Base-by-base conservation (phyloP, 495 filamentous ascomycete genomes). In the Neurospora sp. region DNA sequence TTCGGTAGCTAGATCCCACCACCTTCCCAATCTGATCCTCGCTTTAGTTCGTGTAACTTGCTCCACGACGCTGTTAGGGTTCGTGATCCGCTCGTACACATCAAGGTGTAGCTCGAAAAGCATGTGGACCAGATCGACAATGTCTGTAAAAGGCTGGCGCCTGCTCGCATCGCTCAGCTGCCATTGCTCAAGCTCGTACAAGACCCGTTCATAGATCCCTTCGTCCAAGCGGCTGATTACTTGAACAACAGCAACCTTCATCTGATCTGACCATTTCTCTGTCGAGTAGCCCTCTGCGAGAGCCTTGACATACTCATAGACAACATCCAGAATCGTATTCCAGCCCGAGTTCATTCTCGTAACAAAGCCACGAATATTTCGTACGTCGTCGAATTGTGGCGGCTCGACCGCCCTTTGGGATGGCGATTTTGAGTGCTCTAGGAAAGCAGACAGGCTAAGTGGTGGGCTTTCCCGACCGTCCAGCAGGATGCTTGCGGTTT, bases 81-180 rank as follows among this genome's bases (percentile, higher is more conserved):
- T 90, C 20, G 91, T 95, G 71, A 93, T 90, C 18, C 89, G 84
- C 42, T 91, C 89, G 75, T 92, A 97, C 8, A 94, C 85, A 71
- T 98, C 95, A 2, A 99, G 84, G 76, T 98, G 93, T 9, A 99
- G 84, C 79, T 99, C 96, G 73, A 94, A 94, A 1, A 96, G 83
- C 70, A 90, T 90, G 76, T 98, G 88, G 1, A 90, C 85, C 78
- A 95, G 88, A n/a, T 87, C 83, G 71, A 85, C 82, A 8, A 83
- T 73, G 68, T 78, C 79, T n/a, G 47, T 42, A 16, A 78, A 16
- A 8, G 69, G 44, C 27, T 80, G 73, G 12, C 72, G 68, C 20
- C 72, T 68, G 39, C 81, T 70, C n/a, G 80, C 65, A 14, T 74
- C 77, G 40, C 69, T 68, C n/a, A 71, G 39, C 8, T 68, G 73